Conservation (phyloP, 768 basidiomycete genomes). For the Mrakia hoshinonis region DNA sequence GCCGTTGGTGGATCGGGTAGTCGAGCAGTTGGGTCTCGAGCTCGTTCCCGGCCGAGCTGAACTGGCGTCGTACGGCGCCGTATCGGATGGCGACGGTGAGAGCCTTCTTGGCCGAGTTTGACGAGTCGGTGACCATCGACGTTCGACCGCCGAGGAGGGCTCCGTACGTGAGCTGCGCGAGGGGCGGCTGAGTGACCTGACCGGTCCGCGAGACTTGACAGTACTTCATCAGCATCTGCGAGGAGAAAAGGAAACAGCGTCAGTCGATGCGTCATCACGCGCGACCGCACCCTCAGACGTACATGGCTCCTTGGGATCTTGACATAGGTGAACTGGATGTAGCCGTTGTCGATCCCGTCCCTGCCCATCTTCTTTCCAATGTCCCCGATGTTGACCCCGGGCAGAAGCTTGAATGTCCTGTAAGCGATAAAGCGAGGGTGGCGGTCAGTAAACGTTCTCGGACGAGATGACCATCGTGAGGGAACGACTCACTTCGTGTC, state of each 20-base stretch:
- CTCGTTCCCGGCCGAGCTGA: conserved; percentile 36
- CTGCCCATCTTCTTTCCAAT: conserved; percentile 46
- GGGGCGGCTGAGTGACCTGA: conserved; percentile 35
- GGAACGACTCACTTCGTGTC: conserved; percentile 32
- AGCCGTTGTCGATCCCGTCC: conserved; percentile 37
- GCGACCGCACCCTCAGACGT: not conserved
- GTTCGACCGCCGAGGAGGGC: conserved; percentile 43
- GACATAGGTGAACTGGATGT: conserved; percentile 44
- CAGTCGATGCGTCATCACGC: not conserved
- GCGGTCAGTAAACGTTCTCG: not conserved
- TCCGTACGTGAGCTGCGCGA: conserved; percentile 45
- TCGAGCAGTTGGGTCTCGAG: conserved; percentile 45
- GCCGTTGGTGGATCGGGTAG: conserved; percentile 44
- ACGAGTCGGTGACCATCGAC: conserved; percentile 42
- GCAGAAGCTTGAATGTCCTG: conserved; percentile 42
- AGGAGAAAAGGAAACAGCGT: not conserved
- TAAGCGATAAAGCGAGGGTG: not conserved
- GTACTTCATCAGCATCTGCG: conserved; percentile 46
- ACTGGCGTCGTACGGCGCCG: conserved; percentile 44
- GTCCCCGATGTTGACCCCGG: conserved; percentile 45
- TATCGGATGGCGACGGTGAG: conserved; percentile 46
- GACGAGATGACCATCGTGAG: not conserved
- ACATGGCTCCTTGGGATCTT: conserved; percentile 42
- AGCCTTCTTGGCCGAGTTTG: conserved; percentile 44
- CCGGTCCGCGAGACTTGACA: conserved; percentile 36